These are phyloP conservation scores for Magnusiomyces fungicola DNA, from an alignment of 1,139 yeast species.

Conservation along the genomic window DNA sequence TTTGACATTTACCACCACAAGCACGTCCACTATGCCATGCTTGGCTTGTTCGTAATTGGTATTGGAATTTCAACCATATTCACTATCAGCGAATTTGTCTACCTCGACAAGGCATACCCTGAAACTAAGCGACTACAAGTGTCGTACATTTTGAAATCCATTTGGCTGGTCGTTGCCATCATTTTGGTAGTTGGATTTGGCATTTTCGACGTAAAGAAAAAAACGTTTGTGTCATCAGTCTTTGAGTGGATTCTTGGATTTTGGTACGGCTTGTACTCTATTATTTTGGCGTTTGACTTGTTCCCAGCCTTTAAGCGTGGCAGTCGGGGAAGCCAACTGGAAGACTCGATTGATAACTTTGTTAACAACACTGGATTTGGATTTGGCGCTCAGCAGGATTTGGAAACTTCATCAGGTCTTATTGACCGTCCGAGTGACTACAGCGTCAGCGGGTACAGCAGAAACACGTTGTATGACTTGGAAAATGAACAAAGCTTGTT, in stretches of 20 bases:
- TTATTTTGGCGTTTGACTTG: constrained; percentile 64
- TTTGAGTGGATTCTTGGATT: constrained; percentile 83
- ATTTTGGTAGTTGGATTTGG: constrained; percentile 67
- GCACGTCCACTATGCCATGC: constrained; percentile 61
- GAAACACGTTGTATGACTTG: too few relatives aligned
- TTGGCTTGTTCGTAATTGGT: constrained; percentile 64
- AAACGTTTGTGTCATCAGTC: constrained; percentile 45
- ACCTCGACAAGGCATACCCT: constrained; percentile 52
- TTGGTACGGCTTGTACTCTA: constrained; percentile 68
- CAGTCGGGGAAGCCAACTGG: too few relatives aligned
- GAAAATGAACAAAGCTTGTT: too few relatives aligned
- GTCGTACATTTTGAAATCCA: constrained; percentile 41
- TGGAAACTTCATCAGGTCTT: too few relatives aligned
- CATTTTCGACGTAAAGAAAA: constrained; percentile 35
- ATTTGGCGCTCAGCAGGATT: too few relatives aligned
- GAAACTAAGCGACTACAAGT: constrained; percentile 37
- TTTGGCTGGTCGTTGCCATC: constrained; percentile 64
- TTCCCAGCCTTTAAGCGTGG: constrained; percentile 59
- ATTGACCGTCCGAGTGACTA: too few relatives aligned
- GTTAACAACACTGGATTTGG: too few relatives aligned
- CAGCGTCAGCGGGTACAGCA: too few relatives aligned
- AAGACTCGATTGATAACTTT: too few relatives aligned
- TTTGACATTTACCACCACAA: constrained; percentile 59
- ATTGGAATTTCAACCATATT: constrained; percentile 58
- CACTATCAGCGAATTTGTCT: constrained; percentile 51